phyloP scores from a whole-genome alignment of 2,329 filamentous ascomycete species.

The Dactylellina haptotyla region DNA sequence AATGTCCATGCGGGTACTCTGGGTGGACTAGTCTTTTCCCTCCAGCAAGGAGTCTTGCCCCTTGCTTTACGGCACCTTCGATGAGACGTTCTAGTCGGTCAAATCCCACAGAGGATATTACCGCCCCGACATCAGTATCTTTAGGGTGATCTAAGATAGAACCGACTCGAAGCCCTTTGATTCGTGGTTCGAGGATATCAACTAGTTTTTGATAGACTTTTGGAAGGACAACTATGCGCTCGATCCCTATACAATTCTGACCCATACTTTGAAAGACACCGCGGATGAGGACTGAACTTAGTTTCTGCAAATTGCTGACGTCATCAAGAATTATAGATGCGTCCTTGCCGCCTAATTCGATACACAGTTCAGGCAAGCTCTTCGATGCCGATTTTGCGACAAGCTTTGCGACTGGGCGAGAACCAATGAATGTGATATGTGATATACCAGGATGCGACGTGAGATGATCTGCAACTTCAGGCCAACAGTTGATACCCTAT shows the following conservation, averaged over 20 bases:
- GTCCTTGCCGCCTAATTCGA: constrained; percentile 95
- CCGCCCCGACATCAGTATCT: constrained; percentile 83
- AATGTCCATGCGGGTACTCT: constrained; percentile 79
- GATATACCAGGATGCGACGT: constrained; percentile 85
- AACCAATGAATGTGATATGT: constrained; percentile 97
- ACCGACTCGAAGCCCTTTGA: constrained; percentile 79
- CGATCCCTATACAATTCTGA: constrained; percentile 97
- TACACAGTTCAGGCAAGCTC: constrained; percentile 83
- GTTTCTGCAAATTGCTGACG: constrained; percentile 73
- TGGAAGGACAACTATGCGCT: constrained; percentile 85
- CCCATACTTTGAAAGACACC: constrained; percentile 95
- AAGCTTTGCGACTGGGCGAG: constrained; percentile 82
- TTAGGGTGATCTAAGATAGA: constrained; percentile 69
- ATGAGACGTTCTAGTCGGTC: constrained; percentile 79
- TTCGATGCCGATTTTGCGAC: constrained; percentile 88
- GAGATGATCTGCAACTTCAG: constrained; percentile 79
- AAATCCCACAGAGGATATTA: constrained; percentile 84
- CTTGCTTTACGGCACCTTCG: constrained; percentile 77
- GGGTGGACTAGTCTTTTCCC: constrained; percentile 79
- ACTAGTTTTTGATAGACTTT: constrained; percentile 79
- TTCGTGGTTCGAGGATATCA: constrained; percentile 75
- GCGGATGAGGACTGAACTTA: constrained; percentile 84
- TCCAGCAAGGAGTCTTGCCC: constrained; percentile 83
- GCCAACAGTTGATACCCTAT: constrained; percentile 78
- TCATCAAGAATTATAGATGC: constrained; percentile 90